Evolutionary conservation across 2,329 filamentous ascomycete genomes (phyloP).

Genomic region (Colletotrichum tropicale): DNA sequence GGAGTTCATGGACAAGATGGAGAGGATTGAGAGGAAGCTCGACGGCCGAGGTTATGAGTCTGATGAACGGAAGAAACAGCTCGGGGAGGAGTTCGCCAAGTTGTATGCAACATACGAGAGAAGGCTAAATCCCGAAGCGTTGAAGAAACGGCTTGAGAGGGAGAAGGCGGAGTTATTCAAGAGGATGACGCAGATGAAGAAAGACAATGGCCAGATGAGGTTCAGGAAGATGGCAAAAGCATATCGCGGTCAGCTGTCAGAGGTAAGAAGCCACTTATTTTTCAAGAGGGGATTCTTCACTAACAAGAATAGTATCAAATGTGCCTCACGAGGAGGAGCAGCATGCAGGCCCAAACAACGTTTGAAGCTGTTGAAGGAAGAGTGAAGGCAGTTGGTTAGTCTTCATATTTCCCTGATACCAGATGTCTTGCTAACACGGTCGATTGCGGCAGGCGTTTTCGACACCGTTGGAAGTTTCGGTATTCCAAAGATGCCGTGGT

Average conservation of each 20-base stretch:
- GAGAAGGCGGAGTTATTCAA: not conserved
- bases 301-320: not conserved
- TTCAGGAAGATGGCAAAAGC: not conserved
- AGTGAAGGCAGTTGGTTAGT: slow-evolving; percentile 10
- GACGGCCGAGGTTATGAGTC: not conserved
- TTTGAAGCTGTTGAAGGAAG: not conserved
- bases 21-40: not conserved
- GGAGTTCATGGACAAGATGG: slow-evolving; percentile 3
- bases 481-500: slow-evolving; percentile 16
- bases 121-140: not conserved
- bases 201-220: not conserved
- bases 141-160: not conserved
- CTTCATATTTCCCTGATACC: rapidly evolving
- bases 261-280: not conserved
- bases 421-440: rapidly evolving
- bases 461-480: slow-evolving; percentile 56
- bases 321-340: not conserved
- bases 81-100: not conserved
- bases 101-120: not conserved
- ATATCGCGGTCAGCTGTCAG: not conserved
- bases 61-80: not conserved
- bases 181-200: not conserved
- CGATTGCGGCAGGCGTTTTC: slow-evolving; percentile 44
- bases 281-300: rapidly evolving
- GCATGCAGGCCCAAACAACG: not conserved